phyloP scores from a whole-genome alignment of 306 rosid species.

The Vachellia collinsii region DNA sequence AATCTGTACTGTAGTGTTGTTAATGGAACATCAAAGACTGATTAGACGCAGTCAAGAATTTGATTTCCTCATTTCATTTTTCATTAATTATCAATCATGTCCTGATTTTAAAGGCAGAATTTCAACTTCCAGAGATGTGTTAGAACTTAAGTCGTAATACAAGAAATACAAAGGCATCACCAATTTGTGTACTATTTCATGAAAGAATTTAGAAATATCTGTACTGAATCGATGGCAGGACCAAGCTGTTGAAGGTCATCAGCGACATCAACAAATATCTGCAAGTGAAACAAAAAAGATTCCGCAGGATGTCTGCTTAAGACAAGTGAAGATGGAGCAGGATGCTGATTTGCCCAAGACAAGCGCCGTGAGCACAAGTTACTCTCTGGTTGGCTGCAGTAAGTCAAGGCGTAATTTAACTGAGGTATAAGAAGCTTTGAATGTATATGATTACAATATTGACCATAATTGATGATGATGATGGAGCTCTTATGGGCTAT shows the following conservation, averaged over 20 bases:
- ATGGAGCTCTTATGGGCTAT: constrained; percentile 30
- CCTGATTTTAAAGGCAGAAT: neutral
- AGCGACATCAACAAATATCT: constrained; percentile 42
- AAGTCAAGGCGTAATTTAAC: constrained; percentile 80
- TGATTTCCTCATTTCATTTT: constrained; percentile 2
- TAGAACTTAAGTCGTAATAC: neutral
- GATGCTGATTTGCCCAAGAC: constrained; percentile 50
- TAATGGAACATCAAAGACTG: constrained; percentile 4
- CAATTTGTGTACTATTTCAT: constrained; percentile 49
- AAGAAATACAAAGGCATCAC: constrained; percentile 42
- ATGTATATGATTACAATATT: constrained; percentile 13
- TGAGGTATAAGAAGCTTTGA: constrained; percentile 57
- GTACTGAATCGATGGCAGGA: constrained; percentile 72
- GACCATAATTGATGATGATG: neutral
- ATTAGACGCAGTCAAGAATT: neutral
- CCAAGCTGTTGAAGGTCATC: constrained; percentile 46
- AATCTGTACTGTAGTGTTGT: neutral
- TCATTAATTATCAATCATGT: neutral
- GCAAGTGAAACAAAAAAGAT: constrained; percentile 32
- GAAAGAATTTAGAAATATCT: constrained; percentile 62
- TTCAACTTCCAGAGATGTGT: neutral
- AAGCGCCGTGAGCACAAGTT: constrained; percentile 42
- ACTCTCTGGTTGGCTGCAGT: constrained; percentile 49
- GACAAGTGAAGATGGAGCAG: constrained; percentile 49
- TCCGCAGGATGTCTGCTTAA: constrained; percentile 36